Base-by-base conservation (phyloP, 768 basidiomycete genomes). In the Boletus bicolor region DNA sequence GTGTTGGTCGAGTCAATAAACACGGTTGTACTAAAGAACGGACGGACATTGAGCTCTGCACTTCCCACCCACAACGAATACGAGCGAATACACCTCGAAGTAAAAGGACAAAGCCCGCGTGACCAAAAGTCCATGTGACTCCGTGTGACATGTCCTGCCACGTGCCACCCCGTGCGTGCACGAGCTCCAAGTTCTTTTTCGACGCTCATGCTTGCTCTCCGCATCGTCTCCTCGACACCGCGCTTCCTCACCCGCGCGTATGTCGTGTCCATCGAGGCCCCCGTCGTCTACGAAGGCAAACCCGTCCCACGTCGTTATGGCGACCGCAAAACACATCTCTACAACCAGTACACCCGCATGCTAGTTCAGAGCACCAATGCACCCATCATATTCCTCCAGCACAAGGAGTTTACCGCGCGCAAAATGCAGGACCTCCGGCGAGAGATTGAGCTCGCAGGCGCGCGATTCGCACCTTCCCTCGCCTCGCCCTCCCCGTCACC, bases 261-360 rank as follows among this genome's bases (percentile, higher is more conserved):
- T 74, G 83, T 79, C 52, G 76, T 89, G 58, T 84, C 84, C 6
- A 70, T 87, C 43, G 72, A 76, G 39, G 75, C 79, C 4, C 76
- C 84, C 35, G 73, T 79, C 58, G 66, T 77, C 35, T 78, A 82
- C 41, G 77, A 80, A 5, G 74, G 81, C 4, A 86, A 84, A 65
- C 72, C 73, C 34, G 70, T 72, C 28, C 83, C 85, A 0, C 88
- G 93, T 42, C 77, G 82, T 56, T 94, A 92, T 69, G 80, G 79
- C 49, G 82, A 84, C 67, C 87, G 89, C 69, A 97, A 95, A 71
- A 77, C 84, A 2, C 86, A 83, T 72, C 85, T 92, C 69, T 91
- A 86, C 75, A 80, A 83, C 74, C 85, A 87, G 73, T 93, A 93
- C 78, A 76, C 79, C 54, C 80, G 79, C 64, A 82, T 96, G 59